These are phyloP conservation scores for Nakazawaea holstii DNA, from an alignment of 805 yeast genomes.

Conservation along the genomic window DNA sequence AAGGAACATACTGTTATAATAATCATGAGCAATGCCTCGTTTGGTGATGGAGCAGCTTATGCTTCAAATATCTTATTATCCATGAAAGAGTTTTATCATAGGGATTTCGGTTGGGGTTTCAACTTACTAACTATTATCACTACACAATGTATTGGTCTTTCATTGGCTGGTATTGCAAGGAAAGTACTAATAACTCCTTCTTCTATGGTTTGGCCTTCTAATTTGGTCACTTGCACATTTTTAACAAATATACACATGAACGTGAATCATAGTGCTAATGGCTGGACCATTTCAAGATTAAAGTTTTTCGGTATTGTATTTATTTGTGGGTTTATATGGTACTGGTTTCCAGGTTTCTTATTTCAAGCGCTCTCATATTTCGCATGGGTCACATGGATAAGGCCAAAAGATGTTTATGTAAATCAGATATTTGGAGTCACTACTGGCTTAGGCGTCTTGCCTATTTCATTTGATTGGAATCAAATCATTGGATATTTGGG, in stretches of 20 bases:
- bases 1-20: constrained; percentile 60
- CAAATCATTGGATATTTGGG: constrained; percentile 40
- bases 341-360: constrained; percentile 58
- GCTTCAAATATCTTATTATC: constrained; percentile 54
- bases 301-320: constrained; percentile 41
- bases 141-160: constrained; percentile 62
- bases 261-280: constrained; percentile 46
- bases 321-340: constrained; percentile 38
- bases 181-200: constrained; percentile 58
- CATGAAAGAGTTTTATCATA: constrained; percentile 39
- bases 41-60: constrained; percentile 42
- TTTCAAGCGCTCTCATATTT: constrained; percentile 55
- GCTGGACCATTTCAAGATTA: constrained; percentile 56
- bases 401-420: constrained; percentile 51
- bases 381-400: constrained; percentile 64
- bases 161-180: constrained; percentile 59
- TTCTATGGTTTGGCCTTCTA: constrained; percentile 67
- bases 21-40: constrained; percentile 44
- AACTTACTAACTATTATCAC: constrained; percentile 46
- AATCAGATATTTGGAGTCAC: constrained; percentile 60
- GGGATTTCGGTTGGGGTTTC: constrained; percentile 47
- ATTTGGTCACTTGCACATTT: constrained; percentile 54
- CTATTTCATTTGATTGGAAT: constrained; percentile 68
- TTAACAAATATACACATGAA: constrained; percentile 46
- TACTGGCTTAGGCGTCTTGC: constrained; percentile 60